These are phyloP conservation scores for Pseudodiploospora longispora DNA, from an alignment of 2,329 filamentous ascomycete species.

Conservation along the genomic window DNA sequence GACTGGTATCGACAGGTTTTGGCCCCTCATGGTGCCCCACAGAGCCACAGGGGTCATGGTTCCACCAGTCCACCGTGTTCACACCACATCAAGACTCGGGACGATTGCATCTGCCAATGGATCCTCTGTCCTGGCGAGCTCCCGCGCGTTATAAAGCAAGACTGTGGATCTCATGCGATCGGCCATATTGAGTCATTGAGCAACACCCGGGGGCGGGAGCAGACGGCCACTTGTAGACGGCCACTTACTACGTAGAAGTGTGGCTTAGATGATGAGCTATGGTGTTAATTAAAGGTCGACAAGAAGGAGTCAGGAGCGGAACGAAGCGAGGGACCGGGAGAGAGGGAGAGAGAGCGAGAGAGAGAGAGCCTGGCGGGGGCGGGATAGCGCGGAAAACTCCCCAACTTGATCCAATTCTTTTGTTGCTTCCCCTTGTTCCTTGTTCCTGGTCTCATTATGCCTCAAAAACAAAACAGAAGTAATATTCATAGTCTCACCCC, in stretches of 20 bases:
- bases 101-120: conserved; percentile 4
- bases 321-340: not conserved
- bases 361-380: not conserved
- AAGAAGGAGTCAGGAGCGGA: conserved; percentile 1
- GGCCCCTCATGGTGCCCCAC: no score
- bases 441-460: no score
- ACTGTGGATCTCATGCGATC: conserved; percentile 10
- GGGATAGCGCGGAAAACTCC: not conserved
- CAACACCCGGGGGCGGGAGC: conserved; percentile 7
- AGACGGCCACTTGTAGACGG: conserved; percentile 9
- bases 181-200: conserved; percentile 6
- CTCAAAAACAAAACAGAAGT: no score
- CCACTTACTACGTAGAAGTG: not conserved
- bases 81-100: conserved; percentile 3
- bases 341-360: not conserved
- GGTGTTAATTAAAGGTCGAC: not conserved
- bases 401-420: not conserved
- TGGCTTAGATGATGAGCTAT: no score
- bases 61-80: not conserved
- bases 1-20: no score
- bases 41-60: not conserved
- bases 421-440: no score
- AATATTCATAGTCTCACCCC: no score
- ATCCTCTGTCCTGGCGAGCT: conserved; percentile 3
- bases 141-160: conserved; percentile 6